A percentile compares a stretch with the other conserved stretches of the same genome.
phyloP scores from a whole-genome alignment of 495 filamentous ascomycete genomes.

The Hypoxylon fragiforme region DNA sequence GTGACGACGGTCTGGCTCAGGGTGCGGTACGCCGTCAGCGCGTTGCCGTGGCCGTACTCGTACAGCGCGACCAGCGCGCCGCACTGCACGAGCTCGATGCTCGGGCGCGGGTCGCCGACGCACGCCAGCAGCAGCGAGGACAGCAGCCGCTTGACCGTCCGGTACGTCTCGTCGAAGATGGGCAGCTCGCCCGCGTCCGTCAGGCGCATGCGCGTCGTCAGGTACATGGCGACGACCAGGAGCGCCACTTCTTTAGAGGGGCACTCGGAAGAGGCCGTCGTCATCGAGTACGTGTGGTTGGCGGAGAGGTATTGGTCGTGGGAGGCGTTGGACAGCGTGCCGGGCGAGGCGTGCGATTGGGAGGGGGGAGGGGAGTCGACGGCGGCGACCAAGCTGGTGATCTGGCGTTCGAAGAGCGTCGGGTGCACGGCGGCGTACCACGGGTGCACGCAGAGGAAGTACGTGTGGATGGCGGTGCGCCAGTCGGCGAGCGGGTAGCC shows the following conservation, averaged over 20 bases:
- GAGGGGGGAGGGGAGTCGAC: conserved; percentile 15
- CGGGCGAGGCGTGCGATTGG: conserved; percentile 14
- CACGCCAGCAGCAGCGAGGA: conserved; percentile 26
- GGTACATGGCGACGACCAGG: conserved; percentile 37
- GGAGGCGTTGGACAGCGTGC: neutral
- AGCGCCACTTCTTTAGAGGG: conserved; percentile 31
- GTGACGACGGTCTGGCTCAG: conserved; percentile 32
- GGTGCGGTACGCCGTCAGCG: conserved; percentile 35
- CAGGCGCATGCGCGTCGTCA: conserved; percentile 32
- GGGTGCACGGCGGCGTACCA: conserved; percentile 39
- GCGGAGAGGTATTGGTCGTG: conserved; percentile 11
- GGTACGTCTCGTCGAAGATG: conserved; percentile 38
- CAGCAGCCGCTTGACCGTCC: conserved; percentile 35
- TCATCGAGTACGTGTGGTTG: neutral
- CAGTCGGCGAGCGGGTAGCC: conserved; percentile 28
- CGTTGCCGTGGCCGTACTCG: conserved; percentile 41
- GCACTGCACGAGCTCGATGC: conserved; percentile 35
- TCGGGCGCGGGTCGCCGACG: conserved; percentile 31
- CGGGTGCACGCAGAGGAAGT: conserved; percentile 36
- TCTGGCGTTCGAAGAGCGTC: conserved; percentile 33
- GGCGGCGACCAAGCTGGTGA: conserved; percentile 13
- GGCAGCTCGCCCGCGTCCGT: conserved; percentile 38
- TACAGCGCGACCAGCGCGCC: conserved; percentile 38
- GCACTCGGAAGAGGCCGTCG: conserved; percentile 10
- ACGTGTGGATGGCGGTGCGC: conserved; percentile 25